A percentile compares a stretch with the other conserved stretches of the same genome.
phyloP scores from a whole-genome alignment of 345 rosid species.

The Arabis alpina region DNA sequence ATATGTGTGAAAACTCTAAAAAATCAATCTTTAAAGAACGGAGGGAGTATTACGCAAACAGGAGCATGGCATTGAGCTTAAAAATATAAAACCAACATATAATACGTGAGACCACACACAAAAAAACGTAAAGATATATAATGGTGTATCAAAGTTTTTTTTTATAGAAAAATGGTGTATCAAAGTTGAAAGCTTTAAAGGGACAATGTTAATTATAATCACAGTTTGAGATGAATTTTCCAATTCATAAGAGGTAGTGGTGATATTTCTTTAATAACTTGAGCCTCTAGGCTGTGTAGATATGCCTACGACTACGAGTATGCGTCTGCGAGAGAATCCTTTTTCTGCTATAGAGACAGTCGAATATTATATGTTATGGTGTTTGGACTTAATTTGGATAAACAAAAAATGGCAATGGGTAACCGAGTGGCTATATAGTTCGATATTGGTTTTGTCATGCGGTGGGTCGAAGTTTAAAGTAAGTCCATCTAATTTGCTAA shows the following conservation, averaged over 20 bases:
- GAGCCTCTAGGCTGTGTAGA: conserved; percentile 13
- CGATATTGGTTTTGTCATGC: neutral
- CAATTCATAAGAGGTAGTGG: neutral
- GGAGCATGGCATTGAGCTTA: conserved; percentile 8
- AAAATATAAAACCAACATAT: neutral
- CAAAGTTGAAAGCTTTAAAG: neutral
- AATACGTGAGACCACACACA: neutral
- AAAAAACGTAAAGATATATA: conserved; percentile 5
- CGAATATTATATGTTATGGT: conserved; percentile 1
- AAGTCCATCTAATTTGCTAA: neutral
- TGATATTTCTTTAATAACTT: conserved; percentile 1
- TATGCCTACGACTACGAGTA: conserved; percentile 2
- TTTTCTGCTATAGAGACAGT: neutral
- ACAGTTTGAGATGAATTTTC: neutral
- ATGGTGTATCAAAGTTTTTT: conserved; percentile 11
- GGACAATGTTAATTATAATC: neutral
- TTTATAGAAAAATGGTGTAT: too few species aligned
- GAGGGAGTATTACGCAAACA: neutral
- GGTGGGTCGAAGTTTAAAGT: conserved; percentile 1
- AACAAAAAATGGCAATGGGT: neutral
- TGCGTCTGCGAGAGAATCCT: neutral
- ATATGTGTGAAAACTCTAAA: too few species aligned
- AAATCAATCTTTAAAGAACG: too few species aligned
- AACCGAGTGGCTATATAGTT: neutral
- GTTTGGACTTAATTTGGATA: neutral